Conservation (phyloP, 2,329 filamentous ascomycete genomes). For the Talaromyces sp. region DNA sequence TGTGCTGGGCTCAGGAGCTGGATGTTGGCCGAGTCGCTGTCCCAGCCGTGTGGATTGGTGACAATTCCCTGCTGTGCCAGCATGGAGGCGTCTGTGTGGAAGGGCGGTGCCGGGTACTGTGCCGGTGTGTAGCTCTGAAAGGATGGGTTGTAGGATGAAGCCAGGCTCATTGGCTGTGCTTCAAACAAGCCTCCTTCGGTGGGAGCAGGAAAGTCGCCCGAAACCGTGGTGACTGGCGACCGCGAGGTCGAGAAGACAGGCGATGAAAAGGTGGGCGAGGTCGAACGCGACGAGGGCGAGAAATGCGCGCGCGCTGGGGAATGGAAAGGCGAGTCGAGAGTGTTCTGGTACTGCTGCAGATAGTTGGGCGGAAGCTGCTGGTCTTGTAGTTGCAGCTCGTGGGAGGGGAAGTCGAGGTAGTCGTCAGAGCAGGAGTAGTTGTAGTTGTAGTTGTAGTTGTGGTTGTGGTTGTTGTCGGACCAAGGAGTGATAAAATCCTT, state of each 20-base stretch:
- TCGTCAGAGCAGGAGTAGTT: constrained; percentile 1
- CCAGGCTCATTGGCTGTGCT: constrained; percentile 35
- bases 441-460: constrained; percentile 21
- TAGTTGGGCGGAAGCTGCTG: constrained; percentile 31
- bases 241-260: constrained; percentile 26
- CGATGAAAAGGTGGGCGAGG: constrained; percentile 24
- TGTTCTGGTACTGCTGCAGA: constrained; percentile 15
- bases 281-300: constrained; percentile 33
- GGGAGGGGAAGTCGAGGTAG: constrained; percentile 18
- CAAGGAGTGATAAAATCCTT: constrained; percentile 40
- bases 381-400: constrained; percentile 32
- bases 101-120: constrained; percentile 23
- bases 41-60: constrained; percentile 30
- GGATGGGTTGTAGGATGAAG: constrained; percentile 34
- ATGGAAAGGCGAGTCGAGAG: constrained; percentile 31
- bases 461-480: constrained; percentile 16
- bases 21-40: constrained; percentile 26
- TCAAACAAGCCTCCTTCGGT: constrained; percentile 27
- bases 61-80: constrained; percentile 34
- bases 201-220: constrained; percentile 20
- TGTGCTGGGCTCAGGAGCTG: constrained; percentile 33
- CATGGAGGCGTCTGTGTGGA: constrained; percentile 28
- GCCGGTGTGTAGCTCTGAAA: constrained; percentile 27
- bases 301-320: constrained; percentile 24
- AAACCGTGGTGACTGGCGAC: constrained; percentile 23